Evolutionary conservation across 106 monocot species (phyloP), one percentile per base, ranked within the genome.

Genomic region (Allium sativum): DNA sequence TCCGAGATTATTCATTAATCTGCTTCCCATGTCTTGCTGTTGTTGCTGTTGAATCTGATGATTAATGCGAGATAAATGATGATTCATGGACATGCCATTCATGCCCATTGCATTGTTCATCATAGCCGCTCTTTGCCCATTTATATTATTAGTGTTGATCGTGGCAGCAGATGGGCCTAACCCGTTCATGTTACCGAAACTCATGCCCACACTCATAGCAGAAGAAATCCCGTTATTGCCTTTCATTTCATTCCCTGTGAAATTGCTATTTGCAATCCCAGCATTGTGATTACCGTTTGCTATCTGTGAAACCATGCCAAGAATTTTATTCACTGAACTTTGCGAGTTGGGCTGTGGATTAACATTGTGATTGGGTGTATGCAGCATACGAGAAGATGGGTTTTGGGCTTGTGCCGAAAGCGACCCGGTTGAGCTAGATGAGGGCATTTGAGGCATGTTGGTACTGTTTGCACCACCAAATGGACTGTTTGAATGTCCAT

Each of bases 301-400:
- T 12, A 75, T 14, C 21, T 77, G 80, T 1, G 91, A 76, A 17
- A 87, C 70, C 57, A 84, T 84, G 52, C 84, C 88, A 44, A 93
- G 46, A 17, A 88, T 79, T 55, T 80, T 76, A 21, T 84, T 81
- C 45, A 93, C 75, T 4, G 93, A 84, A 66, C 78, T 84, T 66
- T 84, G 88, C 8, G 84, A 69, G 48, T 82, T 82, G 56, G 65
- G 71, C 51, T 58, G 68, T 79, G 9, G 78, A 51, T 3, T 68
- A 79, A 31, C 74, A n/a, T 41, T 73, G 81, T 20, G 66, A 31
- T 5, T 31, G 31, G 31, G 5, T 31, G 31, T 31, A 31, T 31
- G 31, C 31, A 31, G 31, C 31, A 31, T 31, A 31, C 31, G 73
- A 9, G 85, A 68, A 64, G 82, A 55, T 19, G 66, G 77, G 69